Base-by-base conservation (phyloP, 2,329 filamentous ascomycete species). In the Nothopassalora personata region DNA sequence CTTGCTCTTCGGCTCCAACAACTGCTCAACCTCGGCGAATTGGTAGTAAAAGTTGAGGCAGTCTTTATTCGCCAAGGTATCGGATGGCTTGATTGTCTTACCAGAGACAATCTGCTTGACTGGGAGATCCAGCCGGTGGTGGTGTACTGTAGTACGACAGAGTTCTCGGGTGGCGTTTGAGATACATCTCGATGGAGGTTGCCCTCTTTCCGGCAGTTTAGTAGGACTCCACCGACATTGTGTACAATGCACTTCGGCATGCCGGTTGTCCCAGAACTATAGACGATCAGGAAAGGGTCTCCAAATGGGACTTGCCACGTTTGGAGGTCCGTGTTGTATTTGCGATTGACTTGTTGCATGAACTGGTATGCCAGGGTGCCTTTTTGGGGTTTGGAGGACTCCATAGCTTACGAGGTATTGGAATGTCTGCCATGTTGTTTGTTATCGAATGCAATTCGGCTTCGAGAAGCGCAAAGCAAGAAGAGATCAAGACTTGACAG, bases 231-330 rank as follows among this genome's bases (percentile, higher is more conserved):
- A 3, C 88, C 88, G 1, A 84, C 81, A 1, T 85, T 86, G 71
- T 96, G 91, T 2, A 93, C 89, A 63, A 95, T 94, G 60, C 89
- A 91, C 70, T 95, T 95, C 11, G 91, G 91, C 19, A 83, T 84
- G 4, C 91, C 90, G 0, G 91, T 95, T 0, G 90, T 95, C 1
- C 90, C 90, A 1, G 86, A 89, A 0, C 87, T 83, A 68, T 91
- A 95, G 9, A 72, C 70, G 36, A 95, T 82, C 34, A 93, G 75
- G 73, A 90, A 87, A 0, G 91, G 90, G 63, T 93, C 88, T 30
- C 86, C 79, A 71, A 92, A 94, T 0, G 74, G 80, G 5, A 90
- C 86, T 54, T 82, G 74, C 71, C 87, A 94, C 3, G 80, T 85
- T 81, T 89, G 64, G 61, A 93, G 76, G 15, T 79, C 73, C 4